These are phyloP conservation scores for Hysterangium stoloniferum DNA, from an alignment of 768 basidiomycete genomes.

Conservation along the genomic window DNA sequence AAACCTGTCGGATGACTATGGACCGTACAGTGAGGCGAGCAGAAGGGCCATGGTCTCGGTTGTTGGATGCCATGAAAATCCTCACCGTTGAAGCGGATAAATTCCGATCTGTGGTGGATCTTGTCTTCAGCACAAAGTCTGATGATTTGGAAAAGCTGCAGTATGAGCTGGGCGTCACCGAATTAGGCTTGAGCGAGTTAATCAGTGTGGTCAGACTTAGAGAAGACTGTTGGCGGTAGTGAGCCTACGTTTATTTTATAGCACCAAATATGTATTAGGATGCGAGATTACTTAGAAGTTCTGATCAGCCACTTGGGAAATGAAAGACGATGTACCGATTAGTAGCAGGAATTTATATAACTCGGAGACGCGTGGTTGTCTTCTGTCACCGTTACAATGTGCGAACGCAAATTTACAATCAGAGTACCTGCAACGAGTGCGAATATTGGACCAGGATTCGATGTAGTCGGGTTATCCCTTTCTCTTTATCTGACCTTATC, in stretches of 20 bases:
- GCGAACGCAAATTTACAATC: too few species aligned
- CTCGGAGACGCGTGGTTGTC: too few species aligned
- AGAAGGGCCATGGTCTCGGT: constrained; percentile 68
- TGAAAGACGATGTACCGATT: too few species aligned
- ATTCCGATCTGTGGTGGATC: constrained; percentile 39
- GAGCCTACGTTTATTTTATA: neutral
- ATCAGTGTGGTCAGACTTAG: constrained; percentile 43
- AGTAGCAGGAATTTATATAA: too few species aligned
- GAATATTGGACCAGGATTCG: constrained; percentile 98
- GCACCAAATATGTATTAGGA: neutral
- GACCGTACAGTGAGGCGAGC: constrained; percentile 40
- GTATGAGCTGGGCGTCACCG: constrained; percentile 50
- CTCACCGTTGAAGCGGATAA: constrained; percentile 49
- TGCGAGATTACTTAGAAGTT: too few species aligned
- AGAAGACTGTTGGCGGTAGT: constrained; percentile 22
- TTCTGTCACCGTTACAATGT: too few species aligned
- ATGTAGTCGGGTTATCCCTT: constrained; percentile 96
- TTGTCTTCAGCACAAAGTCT: constrained; percentile 13
- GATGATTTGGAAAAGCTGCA: constrained; percentile 51
- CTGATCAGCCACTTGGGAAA: too few species aligned
- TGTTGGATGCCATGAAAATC: constrained; percentile 64
- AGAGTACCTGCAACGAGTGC: constrained; percentile 95
- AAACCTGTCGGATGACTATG: constrained; percentile 62
- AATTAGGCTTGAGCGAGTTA: constrained; percentile 57
- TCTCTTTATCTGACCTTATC: constrained; percentile 76